Base-by-base conservation (phyloP, 2,329 filamentous ascomycete genomes). In the Cylindrodendrum hubeiense region DNA sequence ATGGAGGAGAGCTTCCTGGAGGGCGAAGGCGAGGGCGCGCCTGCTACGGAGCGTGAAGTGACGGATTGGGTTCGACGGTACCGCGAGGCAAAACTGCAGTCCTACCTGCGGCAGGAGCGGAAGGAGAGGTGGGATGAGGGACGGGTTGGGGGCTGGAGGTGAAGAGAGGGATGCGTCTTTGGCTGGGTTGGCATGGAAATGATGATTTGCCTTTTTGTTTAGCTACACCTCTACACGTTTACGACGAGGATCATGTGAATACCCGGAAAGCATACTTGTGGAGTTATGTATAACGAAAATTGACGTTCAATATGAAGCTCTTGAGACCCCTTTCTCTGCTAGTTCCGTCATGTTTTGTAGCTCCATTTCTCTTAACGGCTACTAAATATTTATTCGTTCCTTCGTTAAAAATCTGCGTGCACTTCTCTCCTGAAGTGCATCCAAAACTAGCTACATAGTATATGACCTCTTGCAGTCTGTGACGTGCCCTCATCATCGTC, bases 101-200 rank as follows among this genome's bases (percentile, higher is more conserved):
- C 91, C 67, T 97, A 96, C 75, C 83, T 95, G 58, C 86, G 96
- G 63, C 90, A 91, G 75, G 96, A 98, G 83, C 88, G 93, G 70
- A 97, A 95, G 79, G 92, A 94, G 74, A 87, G 96, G 73, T 98
- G 96, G 96, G 96, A 98, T 78, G 95, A 98, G 80, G 94, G 95
- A 24, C 86, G 95, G 71, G 95, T 98, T 34, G 95, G 95, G 12
- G 96, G 96, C 1, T 98, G 96, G 96, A 88, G 95, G 75, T 95
- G 83, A 89, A 24, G 26, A 59, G 19, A 19, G 41, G 19, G 46
- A 15, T 13, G 34, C 30, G 56, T 33, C 41, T 19, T 8, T 19
- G 15, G 37, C 37, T 8, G 15, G 19, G 41, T 9, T 28, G 43
- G 24, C 22, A 52, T 34, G 22, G 21, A 15, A 50, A 28, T 15